Evolutionary conservation across 1,284 basidiomycete genomes (phyloP).

Genomic region (Vanrija pseudolonga): DNA sequence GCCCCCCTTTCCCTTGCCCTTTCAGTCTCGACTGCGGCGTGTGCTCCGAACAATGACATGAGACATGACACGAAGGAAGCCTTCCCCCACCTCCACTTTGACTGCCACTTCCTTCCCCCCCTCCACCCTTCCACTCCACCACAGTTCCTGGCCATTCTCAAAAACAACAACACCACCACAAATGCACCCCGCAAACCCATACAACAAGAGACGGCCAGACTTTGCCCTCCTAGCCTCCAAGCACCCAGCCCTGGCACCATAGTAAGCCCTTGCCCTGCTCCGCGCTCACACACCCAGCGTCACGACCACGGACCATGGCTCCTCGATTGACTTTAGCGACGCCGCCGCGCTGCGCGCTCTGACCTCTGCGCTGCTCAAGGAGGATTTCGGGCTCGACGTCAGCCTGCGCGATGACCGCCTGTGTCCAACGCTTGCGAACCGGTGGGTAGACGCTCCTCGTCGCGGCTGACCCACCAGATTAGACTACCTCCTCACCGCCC

Average conservation of each 20-base stretch:
- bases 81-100: no score
- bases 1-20: no score
- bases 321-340: constrained; percentile 67
- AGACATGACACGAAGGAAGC: no score
- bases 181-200: constrained; percentile 49
- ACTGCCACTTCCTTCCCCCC: no score
- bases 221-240: constrained; percentile 60
- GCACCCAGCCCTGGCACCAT: constrained; percentile 60
- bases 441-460: constrained; percentile 22
- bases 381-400: constrained; percentile 67
- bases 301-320: constrained; percentile 11
- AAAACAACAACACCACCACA: neutral
- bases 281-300: constrained; percentile 15
- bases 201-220: constrained; percentile 55
- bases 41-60: no score
- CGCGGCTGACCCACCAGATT: constrained; percentile 52
- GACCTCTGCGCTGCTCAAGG: constrained; percentile 68
- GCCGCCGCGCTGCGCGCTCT: constrained; percentile 65
- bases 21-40: no score
- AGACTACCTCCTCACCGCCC: constrained; percentile 71
- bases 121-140: no score
- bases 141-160: neutral
- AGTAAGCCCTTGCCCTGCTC: constrained; percentile 55
- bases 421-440: constrained; percentile 67
- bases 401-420: constrained; percentile 65